Evolutionary conservation across 2,329 filamentous ascomycete genomes (phyloP), one percentile per base, ranked within the genome.

Genomic region (Phyllosticta citrichinensis): DNA sequence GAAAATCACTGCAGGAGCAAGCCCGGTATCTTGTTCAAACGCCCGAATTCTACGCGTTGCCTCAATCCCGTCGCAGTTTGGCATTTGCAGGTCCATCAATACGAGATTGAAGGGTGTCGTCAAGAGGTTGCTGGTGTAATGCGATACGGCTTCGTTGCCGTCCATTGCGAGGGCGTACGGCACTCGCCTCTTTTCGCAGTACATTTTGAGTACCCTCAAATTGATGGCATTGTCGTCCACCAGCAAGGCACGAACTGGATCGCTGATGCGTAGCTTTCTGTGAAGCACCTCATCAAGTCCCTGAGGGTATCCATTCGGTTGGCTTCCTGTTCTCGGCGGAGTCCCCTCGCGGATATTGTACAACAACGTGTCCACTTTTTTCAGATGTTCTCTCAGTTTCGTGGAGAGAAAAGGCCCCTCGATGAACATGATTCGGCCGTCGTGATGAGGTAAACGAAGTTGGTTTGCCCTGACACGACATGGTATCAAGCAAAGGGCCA

Each of bases 201-300:
- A 80, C 66, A 79, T 77, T 19, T 75, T 70, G 27, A 81, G 65
- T 25, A 81, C 78, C 20, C 78, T 77, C 0, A 80, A 71, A 22
- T 81, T 81, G 60, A 80, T 76, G 2, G 74, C 60, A 54, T 80
- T 81, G 62, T 80, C 79, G 63, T 80, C 79, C 0, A 80, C 78
- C 0, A 81, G 67, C 0, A 81, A 70, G 6, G 74, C 57, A 62
- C 40, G 47, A 25, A 57, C 6, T 2, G 59, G 54, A 20, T 61
- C 59, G 12, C 40, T 20, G 14, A 61, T 57, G 22, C 54, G 59
- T 30, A 57, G 30, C 19, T 56, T 61, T 4, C 30, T 27, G 19
- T 47, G 27, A 9, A 61, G 22, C 9, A 61, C 2, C 14, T 61
- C 54, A 25, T n/a, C 40, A n/a, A 47, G 14, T 2, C 4, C 17